Conservation (phyloP, 352 stramenopile genomes). For the Phytophthora meadii region DNA sequence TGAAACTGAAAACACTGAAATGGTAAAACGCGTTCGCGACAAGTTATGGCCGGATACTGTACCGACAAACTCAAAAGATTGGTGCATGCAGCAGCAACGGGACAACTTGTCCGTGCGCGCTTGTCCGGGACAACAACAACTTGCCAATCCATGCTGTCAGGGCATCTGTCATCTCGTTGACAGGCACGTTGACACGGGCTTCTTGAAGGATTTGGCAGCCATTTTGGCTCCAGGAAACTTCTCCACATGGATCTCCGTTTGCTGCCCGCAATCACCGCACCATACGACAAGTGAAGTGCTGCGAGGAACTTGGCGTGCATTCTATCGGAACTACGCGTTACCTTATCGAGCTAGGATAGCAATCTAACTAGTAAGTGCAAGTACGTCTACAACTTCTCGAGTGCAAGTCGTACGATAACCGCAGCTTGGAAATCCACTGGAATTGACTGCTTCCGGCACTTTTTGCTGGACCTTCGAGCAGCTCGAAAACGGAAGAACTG, state of each 20-base stretch:
- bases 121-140: too few relatives aligned
- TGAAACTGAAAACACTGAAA: too few relatives aligned
- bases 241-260: neutral
- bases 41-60: too few relatives aligned
- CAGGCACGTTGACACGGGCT: neutral
- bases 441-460: too few relatives aligned
- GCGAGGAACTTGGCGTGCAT: too few relatives aligned
- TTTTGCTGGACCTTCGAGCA: too few relatives aligned
- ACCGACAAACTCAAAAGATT: too few relatives aligned
- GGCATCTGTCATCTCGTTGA: slow-evolving; percentile 8
- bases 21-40: too few relatives aligned
- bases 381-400: neutral
- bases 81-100: too few relatives aligned
- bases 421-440: neutral
- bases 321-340: neutral
- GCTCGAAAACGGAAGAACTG: neutral
- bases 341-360: neutral
- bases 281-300: neutral
- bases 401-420: neutral
- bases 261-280: neutral
- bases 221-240: neutral
- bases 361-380: neutral
- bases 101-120: too few relatives aligned
- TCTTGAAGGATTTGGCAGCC: slow-evolving; percentile 10
- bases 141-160: neutral